Percentiles rank a stretch among this genome's conserved stretches.
These are phyloP conservation scores for Colletotrichum limetticola DNA, from an alignment of 2,329 filamentous ascomycete genomes.

Conservation along the genomic window DNA sequence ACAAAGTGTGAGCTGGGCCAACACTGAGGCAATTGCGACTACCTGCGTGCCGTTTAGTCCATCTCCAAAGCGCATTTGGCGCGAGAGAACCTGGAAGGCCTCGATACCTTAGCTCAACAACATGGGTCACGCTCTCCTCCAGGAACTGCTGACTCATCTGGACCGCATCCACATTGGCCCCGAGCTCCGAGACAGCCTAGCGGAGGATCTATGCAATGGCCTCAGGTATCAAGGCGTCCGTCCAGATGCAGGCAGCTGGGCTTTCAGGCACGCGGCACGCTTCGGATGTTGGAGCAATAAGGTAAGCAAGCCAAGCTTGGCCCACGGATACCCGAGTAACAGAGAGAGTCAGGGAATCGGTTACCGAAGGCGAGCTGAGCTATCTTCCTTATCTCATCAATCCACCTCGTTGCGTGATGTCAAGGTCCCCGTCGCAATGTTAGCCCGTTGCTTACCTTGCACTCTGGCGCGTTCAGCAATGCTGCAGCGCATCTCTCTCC, in stretches of 20 bases:
- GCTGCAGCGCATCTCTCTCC: not conserved
- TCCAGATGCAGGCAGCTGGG: not conserved
- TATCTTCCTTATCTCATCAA: not conserved
- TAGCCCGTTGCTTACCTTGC: not conserved
- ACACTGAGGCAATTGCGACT: not conserved
- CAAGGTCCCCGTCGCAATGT: not conserved
- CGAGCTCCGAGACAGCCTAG: slow-evolving; percentile 19
- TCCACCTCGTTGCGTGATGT: not conserved
- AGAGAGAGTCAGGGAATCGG: not conserved
- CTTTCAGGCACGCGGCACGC: slow-evolving; percentile 18
- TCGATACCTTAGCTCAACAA: no score
- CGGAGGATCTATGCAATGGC: not conserved
- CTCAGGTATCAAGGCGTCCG: slow-evolving; percentile 26
- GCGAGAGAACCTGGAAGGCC: not conserved
- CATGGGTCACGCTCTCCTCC: not conserved
- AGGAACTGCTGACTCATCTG: slow-evolving; percentile 17
- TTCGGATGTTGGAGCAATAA: not conserved
- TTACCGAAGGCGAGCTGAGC: not conserved
- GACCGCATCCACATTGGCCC: not conserved
- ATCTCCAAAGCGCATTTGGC: not conserved
- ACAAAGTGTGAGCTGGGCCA: not conserved
- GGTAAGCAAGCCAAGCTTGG: not conserved
- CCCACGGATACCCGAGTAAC: not conserved
- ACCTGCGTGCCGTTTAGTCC: not conserved
- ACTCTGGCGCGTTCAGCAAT: not conserved